These are phyloP conservation scores for Calendula officinalis DNA, from an alignment of 129 eudicot species.

Conservation along the genomic window DNA sequence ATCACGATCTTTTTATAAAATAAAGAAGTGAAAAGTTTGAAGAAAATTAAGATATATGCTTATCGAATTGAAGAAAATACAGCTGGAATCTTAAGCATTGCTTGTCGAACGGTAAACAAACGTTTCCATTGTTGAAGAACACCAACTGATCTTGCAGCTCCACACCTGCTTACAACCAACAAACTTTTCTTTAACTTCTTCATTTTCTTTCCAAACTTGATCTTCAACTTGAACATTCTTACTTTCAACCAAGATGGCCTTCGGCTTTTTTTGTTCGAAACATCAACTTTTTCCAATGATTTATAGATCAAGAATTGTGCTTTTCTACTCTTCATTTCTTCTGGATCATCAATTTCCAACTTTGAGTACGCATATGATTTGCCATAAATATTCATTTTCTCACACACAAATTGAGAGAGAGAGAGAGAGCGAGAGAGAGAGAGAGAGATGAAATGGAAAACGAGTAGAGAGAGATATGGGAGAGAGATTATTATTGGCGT, in stretches of 20 bases:
- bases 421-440: neutral
- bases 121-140: conserved; percentile 41
- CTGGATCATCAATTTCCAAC: conserved; percentile 53
- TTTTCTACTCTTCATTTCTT: conserved; percentile 42
- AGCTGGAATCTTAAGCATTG: conserved; percentile 33
- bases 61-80: conserved; percentile 29
- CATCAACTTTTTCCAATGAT: conserved; percentile 41
- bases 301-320: conserved; percentile 63
- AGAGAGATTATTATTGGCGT: conserved; percentile 8
- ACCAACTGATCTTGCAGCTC: conserved; percentile 23
- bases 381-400: conserved; percentile 20
- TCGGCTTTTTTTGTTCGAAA: conserved; percentile 26
- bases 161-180: conserved; percentile 29
- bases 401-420: neutral
- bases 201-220: conserved; percentile 54
- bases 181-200: conserved; percentile 47
- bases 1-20: neutral
- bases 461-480: neutral
- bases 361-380: conserved; percentile 43
- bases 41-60: neutral
- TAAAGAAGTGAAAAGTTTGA: conserved; percentile 13
- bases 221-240: conserved; percentile 42
- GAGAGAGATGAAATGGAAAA: neutral
- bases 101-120: conserved; percentile 24
- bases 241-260: conserved; percentile 44